Percentiles rank a stretch among this genome's conserved stretches.
phyloP scores from a whole-genome alignment of 352 stramenopile species.

The Globisporangium carolinianum region DNA sequence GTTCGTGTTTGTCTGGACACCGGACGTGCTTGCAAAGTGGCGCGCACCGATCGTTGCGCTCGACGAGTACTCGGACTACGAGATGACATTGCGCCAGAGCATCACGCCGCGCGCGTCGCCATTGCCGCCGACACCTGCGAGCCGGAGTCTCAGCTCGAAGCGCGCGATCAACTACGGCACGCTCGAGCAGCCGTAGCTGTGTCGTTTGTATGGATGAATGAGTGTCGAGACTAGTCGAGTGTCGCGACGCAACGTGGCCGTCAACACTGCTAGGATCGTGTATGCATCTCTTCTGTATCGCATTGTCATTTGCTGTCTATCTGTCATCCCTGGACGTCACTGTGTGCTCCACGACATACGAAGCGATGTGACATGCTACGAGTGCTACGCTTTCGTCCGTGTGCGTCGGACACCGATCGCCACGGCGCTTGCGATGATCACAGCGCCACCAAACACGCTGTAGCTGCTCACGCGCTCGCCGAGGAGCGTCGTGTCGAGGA shows the following conservation, averaged over 20 bases:
- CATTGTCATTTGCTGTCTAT: too few species aligned
- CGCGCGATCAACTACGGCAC: slow-evolving; percentile 25
- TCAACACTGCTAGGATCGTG: too few species aligned
- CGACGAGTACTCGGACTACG: slow-evolving; percentile 75
- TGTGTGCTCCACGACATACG: too few species aligned
- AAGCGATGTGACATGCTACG: too few species aligned
- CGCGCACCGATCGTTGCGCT: slow-evolving; percentile 51
- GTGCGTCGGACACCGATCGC: slow-evolving; percentile 39
- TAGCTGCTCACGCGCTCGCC: slow-evolving; percentile 50
- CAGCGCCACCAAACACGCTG: slow-evolving; percentile 48
- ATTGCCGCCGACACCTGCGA: slow-evolving; percentile 23
- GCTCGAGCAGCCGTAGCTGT: slow-evolving; percentile 1
- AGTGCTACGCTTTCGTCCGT: slow-evolving; percentile 11
- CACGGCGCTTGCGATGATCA: slow-evolving; percentile 46
- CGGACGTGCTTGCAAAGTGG: slow-evolving; percentile 74
- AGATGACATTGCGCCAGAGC: slow-evolving; percentile 67
- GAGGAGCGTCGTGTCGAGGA: slow-evolving; percentile 38
- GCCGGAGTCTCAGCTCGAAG: slow-evolving; percentile 15
- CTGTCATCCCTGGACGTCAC: too few species aligned
- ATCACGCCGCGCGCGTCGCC: slow-evolving; percentile 65
- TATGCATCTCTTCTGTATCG: too few species aligned
- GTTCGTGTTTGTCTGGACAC: slow-evolving; percentile 80
- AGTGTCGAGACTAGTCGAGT: too few species aligned
- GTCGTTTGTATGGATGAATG: too few species aligned
- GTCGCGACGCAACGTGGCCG: too few species aligned